These are phyloP conservation scores for Calonectria hawksworthii DNA, from an alignment of 2,329 filamentous ascomycete species.

Conservation along the genomic window DNA sequence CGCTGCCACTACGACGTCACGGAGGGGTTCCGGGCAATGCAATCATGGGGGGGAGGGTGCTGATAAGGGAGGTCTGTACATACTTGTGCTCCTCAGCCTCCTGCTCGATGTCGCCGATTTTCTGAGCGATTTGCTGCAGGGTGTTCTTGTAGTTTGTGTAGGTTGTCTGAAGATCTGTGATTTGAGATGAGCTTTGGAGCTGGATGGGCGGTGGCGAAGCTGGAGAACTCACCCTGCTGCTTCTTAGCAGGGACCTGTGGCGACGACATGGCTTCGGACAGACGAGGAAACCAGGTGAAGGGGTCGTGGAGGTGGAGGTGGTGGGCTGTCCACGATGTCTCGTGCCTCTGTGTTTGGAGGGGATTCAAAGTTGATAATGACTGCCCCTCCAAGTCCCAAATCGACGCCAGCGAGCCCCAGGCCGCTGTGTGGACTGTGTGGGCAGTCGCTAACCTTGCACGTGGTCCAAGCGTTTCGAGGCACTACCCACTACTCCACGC, in stretches of 20 bases:
- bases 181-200: constrained; percentile 31
- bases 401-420: background rate
- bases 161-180: constrained; percentile 81
- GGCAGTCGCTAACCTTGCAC: constrained; percentile 34
- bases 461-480: constrained; percentile 50
- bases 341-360: constrained; percentile 21
- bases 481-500: constrained; percentile 22
- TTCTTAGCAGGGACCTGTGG: constrained; percentile 72
- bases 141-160: constrained; percentile 84
- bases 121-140: constrained; percentile 92
- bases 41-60: constrained; percentile 1
- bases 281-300: background rate
- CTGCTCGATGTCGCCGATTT: constrained; percentile 97
- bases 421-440: constrained; percentile 25
- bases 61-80: constrained; percentile 52
- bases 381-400: constrained; percentile 41
- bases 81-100: constrained; percentile 99
- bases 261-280: constrained; percentile 58
- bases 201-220: constrained; percentile 12
- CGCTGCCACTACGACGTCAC: constrained; percentile 36
- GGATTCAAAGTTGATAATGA: constrained; percentile 35
- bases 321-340: constrained; percentile 17
- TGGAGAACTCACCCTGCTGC: constrained; percentile 74
- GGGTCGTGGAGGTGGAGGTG: background rate
- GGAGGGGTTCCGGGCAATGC: constrained; percentile 20